Conservation (phyloP, 371 early-diverging fungal genomes). For the Syncephalis plumigaleata region DNA sequence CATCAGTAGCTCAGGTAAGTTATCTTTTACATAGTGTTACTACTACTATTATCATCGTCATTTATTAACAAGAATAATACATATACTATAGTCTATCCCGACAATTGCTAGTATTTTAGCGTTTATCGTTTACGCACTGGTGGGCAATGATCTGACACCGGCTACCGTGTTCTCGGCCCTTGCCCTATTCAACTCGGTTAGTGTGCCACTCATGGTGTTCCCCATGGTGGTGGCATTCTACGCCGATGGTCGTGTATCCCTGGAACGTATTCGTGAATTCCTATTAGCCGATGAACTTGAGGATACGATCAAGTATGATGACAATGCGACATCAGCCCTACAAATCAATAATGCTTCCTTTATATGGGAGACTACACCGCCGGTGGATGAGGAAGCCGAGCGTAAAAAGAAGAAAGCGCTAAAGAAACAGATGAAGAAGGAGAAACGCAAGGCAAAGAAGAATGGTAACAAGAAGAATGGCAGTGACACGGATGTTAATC, state of each 20-base stretch:
- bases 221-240: slow-evolving; percentile 33
- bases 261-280: slow-evolving; percentile 33
- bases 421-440: slow-evolving; percentile 9
- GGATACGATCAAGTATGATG: slow-evolving; percentile 12
- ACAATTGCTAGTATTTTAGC: slow-evolving; percentile 23
- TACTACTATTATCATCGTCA: slow-evolving; percentile 13
- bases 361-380: slow-evolving; percentile 27
- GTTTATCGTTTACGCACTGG: slow-evolving; percentile 13
- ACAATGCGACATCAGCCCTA: slow-evolving; percentile 14
- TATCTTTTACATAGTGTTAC: slow-evolving; percentile 3
- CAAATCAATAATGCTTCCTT: slow-evolving; percentile 25
- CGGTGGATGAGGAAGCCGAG: slow-evolving; percentile 8
- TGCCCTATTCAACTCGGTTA: slow-evolving; percentile 20
- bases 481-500: slow-evolving; percentile 1
- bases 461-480: slow-evolving; percentile 9
- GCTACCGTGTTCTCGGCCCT: slow-evolving; percentile 19
- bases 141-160: slow-evolving; percentile 12
- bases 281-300: slow-evolving; percentile 44
- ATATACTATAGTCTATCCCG: slow-evolving; percentile 25
- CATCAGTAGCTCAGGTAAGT: slow-evolving; percentile 9
- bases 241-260: slow-evolving; percentile 42
- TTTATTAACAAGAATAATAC: no score
- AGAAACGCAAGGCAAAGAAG: slow-evolving; percentile 12
- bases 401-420: slow-evolving; percentile 11
- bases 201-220: slow-evolving; percentile 51